Base-by-base conservation (phyloP, 257 asterid species). In the Solanum sitiens region DNA sequence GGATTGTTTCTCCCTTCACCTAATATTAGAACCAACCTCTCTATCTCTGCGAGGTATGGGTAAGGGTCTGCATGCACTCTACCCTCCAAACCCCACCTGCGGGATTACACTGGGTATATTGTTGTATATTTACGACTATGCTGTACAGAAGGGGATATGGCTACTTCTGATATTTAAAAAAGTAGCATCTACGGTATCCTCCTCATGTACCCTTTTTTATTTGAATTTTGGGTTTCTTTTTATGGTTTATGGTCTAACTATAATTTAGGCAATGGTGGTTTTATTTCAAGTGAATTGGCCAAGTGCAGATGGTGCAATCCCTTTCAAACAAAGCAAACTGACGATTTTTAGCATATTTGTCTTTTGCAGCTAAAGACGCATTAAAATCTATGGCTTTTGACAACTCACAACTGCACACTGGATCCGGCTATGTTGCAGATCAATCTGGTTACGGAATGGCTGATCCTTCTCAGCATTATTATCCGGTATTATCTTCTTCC, bases 391-490 rank as follows among this genome's bases (percentile, higher is more conserved):
- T 90, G 73, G 85, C 93, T 67, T 89, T 89, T 87, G 95, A 93
- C 63, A 90, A 86, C 59, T 89, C 90, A 88, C 94, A 90, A 11
- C 88, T 83, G 40, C 95, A 92, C 91, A 82, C 88, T 25, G 93
- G 92, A 86, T 90, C 95, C 71, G 67, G 90, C 56, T 93, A 93
- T 89, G 89, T 82, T 83, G 91, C 86, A 77, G 93, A 94, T 87
- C 98, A 91, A 87, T 53, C 91, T 33, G 86, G 90, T 90, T 95
- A 93, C 88, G 92, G 91, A 86, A 92, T n/a, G 87, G 91, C 89
- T 75, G 95, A 91, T 72, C 84, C 94, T 74, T 85, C 98, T 90
- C 96, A 91, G 88, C 91, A 47, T 86, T 95, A 94, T 90, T 93
- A 92, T 89, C 92, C 53, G 94, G 99, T 97, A 89, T 75, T 68